phyloP scores from a whole-genome alignment of 192 early-diverging fungal genomes.

The Coemansia sp. region DNA sequence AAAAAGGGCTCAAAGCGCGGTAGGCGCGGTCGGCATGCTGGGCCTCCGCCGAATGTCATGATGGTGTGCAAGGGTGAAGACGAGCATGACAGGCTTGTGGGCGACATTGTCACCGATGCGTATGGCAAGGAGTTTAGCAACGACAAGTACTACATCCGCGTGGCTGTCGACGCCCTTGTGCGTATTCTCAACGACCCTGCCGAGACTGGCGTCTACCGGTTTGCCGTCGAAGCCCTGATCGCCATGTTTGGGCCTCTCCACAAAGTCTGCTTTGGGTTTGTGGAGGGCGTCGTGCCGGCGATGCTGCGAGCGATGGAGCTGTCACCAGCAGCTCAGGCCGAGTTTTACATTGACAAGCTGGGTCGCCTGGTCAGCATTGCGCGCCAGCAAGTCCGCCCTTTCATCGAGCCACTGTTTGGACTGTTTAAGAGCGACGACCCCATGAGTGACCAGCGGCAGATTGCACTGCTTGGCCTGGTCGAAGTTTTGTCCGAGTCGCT shows the following conservation, averaged over 20 bases:
- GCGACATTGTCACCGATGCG: slow-evolving; percentile 13
- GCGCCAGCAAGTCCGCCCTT: slow-evolving; percentile 85
- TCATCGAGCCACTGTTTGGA: slow-evolving; percentile 73
- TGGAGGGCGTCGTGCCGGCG: slow-evolving; percentile 73
- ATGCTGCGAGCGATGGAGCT: slow-evolving; percentile 83
- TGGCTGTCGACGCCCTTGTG: slow-evolving; percentile 83
- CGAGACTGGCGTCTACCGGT: slow-evolving; percentile 76
- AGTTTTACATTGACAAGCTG: slow-evolving; percentile 89
- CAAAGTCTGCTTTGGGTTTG: slow-evolving; percentile 8
- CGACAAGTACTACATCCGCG: slow-evolving; percentile 89
- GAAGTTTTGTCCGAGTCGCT: slow-evolving; percentile 82
- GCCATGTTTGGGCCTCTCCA: slow-evolving; percentile 84
- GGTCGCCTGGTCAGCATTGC: slow-evolving; percentile 78
- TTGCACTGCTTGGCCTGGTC: slow-evolving; percentile 79
- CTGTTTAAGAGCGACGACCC: slow-evolving; percentile 72
- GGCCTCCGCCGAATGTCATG: slow-evolving; percentile 24
- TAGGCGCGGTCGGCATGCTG: slow-evolving; percentile 1
- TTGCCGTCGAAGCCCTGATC: slow-evolving; percentile 87
- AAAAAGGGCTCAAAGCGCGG: not conserved
- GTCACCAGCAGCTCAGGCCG: slow-evolving; percentile 72
- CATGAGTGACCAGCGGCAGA: slow-evolving; percentile 62
- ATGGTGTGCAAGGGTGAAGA: slow-evolving; percentile 16
- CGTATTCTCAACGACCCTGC: slow-evolving; percentile 82
- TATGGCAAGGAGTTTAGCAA: slow-evolving; percentile 11
- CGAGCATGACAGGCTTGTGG: not conserved